phyloP scores from a whole-genome alignment of 352 stramenopile species.

The Pythium insidiosum region DNA sequence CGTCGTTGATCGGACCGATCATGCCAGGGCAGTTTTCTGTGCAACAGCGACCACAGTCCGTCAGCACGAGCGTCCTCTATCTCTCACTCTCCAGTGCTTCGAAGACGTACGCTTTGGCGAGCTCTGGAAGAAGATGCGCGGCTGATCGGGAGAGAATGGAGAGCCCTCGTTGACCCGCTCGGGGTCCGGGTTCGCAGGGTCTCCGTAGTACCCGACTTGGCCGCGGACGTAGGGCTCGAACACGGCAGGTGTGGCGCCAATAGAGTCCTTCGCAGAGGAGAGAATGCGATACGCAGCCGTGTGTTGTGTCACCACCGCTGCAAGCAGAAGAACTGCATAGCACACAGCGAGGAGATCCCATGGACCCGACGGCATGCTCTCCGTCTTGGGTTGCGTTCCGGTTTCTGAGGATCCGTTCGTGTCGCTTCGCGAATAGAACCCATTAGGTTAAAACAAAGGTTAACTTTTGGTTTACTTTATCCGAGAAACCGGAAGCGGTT shows the following conservation, averaged over 20 bases:
- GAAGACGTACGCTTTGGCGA: slow-evolving; percentile 29
- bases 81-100: too few species aligned
- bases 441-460: too few species aligned
- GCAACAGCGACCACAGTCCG: too few species aligned
- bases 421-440: too few species aligned
- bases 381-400: background rate
- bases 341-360: too few species aligned
- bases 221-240: slow-evolving; percentile 84
- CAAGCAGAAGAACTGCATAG: background rate
- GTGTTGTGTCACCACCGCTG: background rate
- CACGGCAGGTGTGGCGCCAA: slow-evolving; percentile 22
- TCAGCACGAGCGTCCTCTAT: too few species aligned
- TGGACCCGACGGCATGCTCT: too few species aligned
- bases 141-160: slow-evolving; percentile 62
- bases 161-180: slow-evolving; percentile 84
- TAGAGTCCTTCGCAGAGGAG: slow-evolving; percentile 19
- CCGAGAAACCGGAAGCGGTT: too few species aligned
- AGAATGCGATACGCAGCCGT: slow-evolving; percentile 29
- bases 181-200: slow-evolving; percentile 48
- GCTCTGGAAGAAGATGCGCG: slow-evolving; percentile 39
- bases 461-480: too few species aligned
- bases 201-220: slow-evolving; percentile 77
- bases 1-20: slow-evolving; percentile 82
- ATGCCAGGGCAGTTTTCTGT: slow-evolving; percentile 72
- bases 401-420: slow-evolving; percentile 1